These are phyloP conservation scores for Eruca vesicaria DNA, from an alignment of 441 rosid genomes.

Conservation along the genomic window DNA sequence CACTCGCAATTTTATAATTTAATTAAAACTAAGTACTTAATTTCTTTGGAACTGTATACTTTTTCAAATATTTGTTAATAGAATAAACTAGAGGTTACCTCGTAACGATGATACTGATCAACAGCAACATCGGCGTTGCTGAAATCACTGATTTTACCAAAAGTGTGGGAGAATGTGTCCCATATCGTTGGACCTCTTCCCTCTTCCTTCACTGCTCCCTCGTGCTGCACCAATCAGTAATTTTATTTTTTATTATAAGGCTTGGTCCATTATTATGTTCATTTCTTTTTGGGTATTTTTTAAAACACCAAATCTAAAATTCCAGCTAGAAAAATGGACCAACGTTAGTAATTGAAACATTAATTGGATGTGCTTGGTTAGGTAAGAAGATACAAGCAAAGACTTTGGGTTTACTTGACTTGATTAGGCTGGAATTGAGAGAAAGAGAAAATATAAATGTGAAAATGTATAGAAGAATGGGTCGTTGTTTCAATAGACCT, in stretches of 20 bases:
- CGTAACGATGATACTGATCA: constrained; percentile 82
- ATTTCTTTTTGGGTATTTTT: neutral
- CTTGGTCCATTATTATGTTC: neutral
- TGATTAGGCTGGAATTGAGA: neutral
- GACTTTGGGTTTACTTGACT: constrained; percentile 20
- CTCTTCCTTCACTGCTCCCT: constrained; percentile 90
- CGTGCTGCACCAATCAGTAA: constrained; percentile 51
- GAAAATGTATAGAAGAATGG: constrained; percentile 14
- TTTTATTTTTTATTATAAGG: neutral
- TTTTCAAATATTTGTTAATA: neutral
- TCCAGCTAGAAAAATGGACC: neutral
- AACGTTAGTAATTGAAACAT: neutral
- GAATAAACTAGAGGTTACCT: constrained; percentile 36
- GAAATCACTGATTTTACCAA: constrained; percentile 62
- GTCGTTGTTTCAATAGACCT: constrained; percentile 13
- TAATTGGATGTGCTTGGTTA: constrained; percentile 15
- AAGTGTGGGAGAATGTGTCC: constrained; percentile 83
- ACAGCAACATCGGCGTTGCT: constrained; percentile 90
- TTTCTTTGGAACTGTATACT: neutral
- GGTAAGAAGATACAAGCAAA: constrained; percentile 8
- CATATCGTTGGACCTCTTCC: constrained; percentile 88
- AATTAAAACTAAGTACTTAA: neutral
- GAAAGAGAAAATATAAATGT: neutral
- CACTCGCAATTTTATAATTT: neutral
- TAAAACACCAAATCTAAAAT: neutral